These are phyloP conservation scores for Rhizophagus prolifer DNA, from an alignment of 192 early-diverging fungal species.

Conservation along the genomic window DNA sequence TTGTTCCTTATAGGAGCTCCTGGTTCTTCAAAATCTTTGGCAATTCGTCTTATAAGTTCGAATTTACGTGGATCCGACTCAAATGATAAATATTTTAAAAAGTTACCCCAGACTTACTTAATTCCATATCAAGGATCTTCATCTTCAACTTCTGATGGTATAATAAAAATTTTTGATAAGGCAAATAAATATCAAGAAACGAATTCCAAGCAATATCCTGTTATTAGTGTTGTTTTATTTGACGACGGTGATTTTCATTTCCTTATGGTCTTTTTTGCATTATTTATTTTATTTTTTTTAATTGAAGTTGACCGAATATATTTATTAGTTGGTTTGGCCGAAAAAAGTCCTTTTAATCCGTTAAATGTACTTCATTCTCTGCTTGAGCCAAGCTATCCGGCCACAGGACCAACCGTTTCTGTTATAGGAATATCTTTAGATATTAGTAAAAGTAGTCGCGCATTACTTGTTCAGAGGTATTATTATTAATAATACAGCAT, in stretches of 20 bases:
- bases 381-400: background rate
- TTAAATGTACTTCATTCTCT: background rate
- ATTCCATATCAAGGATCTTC: slow-evolving; percentile 31
- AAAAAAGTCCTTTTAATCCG: slow-evolving; percentile 16
- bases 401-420: background rate
- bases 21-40: slow-evolving; percentile 26
- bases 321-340: slow-evolving; percentile 29
- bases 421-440: slow-evolving; percentile 31
- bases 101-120: slow-evolving; percentile 13
- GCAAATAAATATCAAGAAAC: slow-evolving; percentile 19
- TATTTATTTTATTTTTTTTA: too few relatives aligned
- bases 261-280: background rate
- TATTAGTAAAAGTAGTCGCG: slow-evolving; percentile 28
- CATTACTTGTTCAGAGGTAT: slow-evolving; percentile 19
- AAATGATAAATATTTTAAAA: slow-evolving; percentile 18
- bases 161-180: slow-evolving; percentile 27
- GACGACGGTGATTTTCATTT: background rate
- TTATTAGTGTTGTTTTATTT: slow-evolving; percentile 28
- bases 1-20: slow-evolving; percentile 29
- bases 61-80: slow-evolving; percentile 31
- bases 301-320: background rate
- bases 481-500: background rate
- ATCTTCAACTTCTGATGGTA: slow-evolving; percentile 31
- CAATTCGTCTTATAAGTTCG: slow-evolving; percentile 21
- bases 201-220: slow-evolving; percentile 7